Percentiles rank a stretch among this genome's conserved stretches.
Evolutionary conservation across 2,329 filamentous ascomycete species (phyloP).

Genomic region (Xylariaceae sp.): DNA sequence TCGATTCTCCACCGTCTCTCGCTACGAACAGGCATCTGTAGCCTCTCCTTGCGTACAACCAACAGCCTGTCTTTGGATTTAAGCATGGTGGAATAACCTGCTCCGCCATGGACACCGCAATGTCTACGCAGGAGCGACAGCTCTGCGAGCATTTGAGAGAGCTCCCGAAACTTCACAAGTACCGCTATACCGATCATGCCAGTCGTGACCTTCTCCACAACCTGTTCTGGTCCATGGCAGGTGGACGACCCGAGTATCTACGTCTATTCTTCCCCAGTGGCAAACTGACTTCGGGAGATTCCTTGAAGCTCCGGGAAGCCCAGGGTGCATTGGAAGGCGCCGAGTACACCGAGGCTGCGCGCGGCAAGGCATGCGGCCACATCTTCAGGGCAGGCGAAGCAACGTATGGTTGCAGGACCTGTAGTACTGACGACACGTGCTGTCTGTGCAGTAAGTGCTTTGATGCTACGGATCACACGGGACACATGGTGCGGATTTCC

Average conservation of each 20-base stretch:
- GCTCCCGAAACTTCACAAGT: conserved; percentile 66
- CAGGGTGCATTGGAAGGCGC: conserved; percentile 91
- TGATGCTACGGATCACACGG: conserved; percentile 89
- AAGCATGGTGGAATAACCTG: conserved; percentile 22
- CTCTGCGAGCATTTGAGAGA: conserved; percentile 78
- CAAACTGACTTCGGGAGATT: conserved; percentile 50
- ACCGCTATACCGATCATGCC: conserved; percentile 70
- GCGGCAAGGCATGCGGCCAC: conserved; percentile 92
- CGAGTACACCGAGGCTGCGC: conserved; percentile 87
- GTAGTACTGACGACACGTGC: conserved; percentile 90
- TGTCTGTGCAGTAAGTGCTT: conserved; percentile 93
- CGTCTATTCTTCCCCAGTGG: conserved; percentile 77
- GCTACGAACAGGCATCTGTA: conserved; percentile 1
- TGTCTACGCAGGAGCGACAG: conserved; percentile 68
- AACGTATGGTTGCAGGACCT: conserved; percentile 90
- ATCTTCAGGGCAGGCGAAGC: conserved; percentile 95
- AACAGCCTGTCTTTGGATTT: background rate
- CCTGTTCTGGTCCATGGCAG: conserved; percentile 83
- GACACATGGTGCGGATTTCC: conserved; percentile 83
- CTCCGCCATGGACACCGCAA: conserved; percentile 44
- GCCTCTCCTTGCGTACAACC: background rate
- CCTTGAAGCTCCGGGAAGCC: conserved; percentile 75
- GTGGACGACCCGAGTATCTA: conserved; percentile 68
- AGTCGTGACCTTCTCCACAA: conserved; percentile 66
- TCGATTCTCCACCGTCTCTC: conserved; percentile 2